Conservation (phyloP, 1,284 basidiomycete species). For the Fomitopsis pinicola region DNA sequence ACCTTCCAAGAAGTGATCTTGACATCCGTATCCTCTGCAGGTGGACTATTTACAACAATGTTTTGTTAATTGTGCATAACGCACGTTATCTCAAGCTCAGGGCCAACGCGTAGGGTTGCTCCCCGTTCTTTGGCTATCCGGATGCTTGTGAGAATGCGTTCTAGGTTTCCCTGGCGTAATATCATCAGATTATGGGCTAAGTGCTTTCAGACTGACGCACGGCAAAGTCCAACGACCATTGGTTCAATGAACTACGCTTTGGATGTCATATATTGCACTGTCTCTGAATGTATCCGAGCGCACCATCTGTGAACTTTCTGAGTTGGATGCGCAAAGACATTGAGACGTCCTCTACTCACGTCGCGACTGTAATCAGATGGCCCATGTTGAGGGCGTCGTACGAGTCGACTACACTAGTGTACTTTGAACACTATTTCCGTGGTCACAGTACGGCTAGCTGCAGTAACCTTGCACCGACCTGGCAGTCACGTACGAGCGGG, state of each 20-base stretch:
- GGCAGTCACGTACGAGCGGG: too few species aligned
- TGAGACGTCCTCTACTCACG: constrained; percentile 23
- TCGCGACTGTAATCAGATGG: constrained; percentile 71
- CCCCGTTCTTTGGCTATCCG: constrained; percentile 82
- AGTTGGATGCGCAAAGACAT: constrained; percentile 1
- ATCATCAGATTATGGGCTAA: neutral
- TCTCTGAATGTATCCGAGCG: constrained; percentile 4
- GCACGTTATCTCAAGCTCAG: constrained; percentile 96
- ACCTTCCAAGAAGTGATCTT: constrained; percentile 93
- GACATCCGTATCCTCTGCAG: constrained; percentile 85
- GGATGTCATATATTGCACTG: neutral
- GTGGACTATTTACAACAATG: neutral
- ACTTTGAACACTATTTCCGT: too few species aligned
- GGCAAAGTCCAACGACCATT: constrained; percentile 95
- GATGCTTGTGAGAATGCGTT: constrained; percentile 90
- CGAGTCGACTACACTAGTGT: too few species aligned
- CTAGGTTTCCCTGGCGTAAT: constrained; percentile 72
- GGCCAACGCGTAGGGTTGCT: constrained; percentile 94
- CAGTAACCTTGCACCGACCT: too few species aligned
- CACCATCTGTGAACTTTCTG: constrained; percentile 37
- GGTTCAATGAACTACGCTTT: constrained; percentile 77
- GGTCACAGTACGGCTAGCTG: too few species aligned
- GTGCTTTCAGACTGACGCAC: constrained; percentile 32
- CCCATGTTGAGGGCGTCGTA: constrained; percentile 48
- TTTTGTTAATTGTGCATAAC: constrained; percentile 23